Conservation (phyloP, 306 rosid species). For the Potentilla sterilis region DNA sequence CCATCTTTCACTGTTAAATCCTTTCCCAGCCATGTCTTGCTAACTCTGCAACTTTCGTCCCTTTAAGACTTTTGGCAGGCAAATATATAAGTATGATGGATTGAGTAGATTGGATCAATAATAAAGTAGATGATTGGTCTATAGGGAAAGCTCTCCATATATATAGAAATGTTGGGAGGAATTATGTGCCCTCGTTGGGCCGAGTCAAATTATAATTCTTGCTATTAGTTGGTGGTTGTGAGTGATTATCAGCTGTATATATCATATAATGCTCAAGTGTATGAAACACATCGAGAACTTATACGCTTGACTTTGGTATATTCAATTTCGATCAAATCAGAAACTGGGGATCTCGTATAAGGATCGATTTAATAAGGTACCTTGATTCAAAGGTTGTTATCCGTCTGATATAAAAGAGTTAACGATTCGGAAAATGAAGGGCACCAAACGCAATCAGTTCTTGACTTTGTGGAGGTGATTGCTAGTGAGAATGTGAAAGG, state of each 20-base stretch:
- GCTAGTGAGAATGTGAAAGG: neutral
- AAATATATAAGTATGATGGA: neutral
- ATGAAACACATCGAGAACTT: too few species aligned
- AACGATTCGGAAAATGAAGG: neutral
- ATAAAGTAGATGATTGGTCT: neutral
- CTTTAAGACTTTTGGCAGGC: neutral
- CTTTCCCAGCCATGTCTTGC: conserved; percentile 14
- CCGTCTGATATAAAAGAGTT: neutral
- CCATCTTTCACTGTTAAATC: conserved; percentile 37
- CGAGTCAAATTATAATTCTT: neutral
- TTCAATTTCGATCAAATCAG: neutral
- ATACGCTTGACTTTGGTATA: neutral
- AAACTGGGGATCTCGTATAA: neutral
- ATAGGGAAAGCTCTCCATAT: neutral
- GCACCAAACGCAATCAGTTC: neutral
- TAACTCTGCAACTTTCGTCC: neutral
- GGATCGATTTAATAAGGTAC: neutral
- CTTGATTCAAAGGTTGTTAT: neutral
- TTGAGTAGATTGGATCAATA: neutral
- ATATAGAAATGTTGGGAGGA: neutral
- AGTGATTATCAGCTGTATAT: neutral
- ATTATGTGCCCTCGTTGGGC: neutral
- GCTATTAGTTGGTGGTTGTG: neutral
- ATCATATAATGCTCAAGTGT: neutral
- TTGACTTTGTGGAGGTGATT: neutral